phyloP scores from a whole-genome alignment of 2,329 filamentous ascomycete species.

The Fusarium albosuccineum region DNA sequence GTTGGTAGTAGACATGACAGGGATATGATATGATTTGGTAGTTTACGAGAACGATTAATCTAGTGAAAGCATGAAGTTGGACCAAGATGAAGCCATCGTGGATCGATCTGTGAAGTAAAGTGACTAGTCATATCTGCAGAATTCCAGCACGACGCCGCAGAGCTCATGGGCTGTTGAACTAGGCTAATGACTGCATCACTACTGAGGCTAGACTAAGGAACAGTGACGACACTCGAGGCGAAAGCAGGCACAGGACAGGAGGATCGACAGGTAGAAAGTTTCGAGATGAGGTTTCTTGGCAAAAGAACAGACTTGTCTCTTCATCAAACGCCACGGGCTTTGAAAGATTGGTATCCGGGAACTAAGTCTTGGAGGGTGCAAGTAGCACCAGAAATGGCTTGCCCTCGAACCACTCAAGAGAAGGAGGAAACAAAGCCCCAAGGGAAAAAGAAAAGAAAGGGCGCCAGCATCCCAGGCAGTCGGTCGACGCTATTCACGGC shows the following conservation, averaged over 20 bases:
- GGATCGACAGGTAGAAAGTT: conserved; percentile 17
- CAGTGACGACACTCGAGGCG: conserved; percentile 28
- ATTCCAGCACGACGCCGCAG: conserved; percentile 13
- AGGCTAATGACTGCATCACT: conserved; percentile 27
- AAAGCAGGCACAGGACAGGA: conserved; percentile 16
- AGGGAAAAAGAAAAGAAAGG: conserved; percentile 13
- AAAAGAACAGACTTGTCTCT: conserved; percentile 24
- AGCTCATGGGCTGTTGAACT: conserved; percentile 4
- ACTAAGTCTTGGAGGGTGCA: not conserved
- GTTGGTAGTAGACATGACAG: conserved; percentile 26
- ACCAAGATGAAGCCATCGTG: not conserved
- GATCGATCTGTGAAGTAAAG: not conserved
- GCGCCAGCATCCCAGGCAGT: conserved; percentile 6
- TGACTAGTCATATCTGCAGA: not conserved
- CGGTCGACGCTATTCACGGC: conserved; percentile 15
- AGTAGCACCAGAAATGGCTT: too few species aligned
- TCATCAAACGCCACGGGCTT: conserved; percentile 9
- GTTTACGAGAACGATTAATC: conserved; percentile 19
- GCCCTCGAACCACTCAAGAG: too few species aligned
- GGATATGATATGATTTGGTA: conserved; percentile 30
- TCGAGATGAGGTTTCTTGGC: not conserved
- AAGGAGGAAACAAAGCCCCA: not conserved
- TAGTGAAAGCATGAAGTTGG: not conserved
- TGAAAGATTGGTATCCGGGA: not conserved
- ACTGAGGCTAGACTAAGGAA: conserved; percentile 19